Conservation (phyloP, 768 basidiomycete genomes). For the Cyclocybe cylindracea region DNA sequence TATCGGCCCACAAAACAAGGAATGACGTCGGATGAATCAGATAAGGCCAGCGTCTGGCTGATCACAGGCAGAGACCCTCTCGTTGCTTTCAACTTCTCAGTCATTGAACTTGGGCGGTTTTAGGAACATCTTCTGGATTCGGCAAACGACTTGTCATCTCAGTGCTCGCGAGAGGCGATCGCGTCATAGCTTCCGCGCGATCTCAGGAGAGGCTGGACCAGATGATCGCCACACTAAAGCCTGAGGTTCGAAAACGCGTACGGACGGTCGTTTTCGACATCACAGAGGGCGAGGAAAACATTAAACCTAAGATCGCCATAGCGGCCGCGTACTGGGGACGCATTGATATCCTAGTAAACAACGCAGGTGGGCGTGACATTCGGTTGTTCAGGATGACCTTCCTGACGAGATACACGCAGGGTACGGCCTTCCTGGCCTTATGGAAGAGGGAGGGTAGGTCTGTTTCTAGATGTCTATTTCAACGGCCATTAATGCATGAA, state of each 20-base stretch:
- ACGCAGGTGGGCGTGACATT: constrained; percentile 42
- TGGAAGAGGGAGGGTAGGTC: constrained; percentile 62
- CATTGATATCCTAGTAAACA: constrained; percentile 66
- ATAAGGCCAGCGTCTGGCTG: constrained; percentile 28
- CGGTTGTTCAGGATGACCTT: not conserved
- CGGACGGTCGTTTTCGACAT: constrained; percentile 53
- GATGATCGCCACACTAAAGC: constrained; percentile 22
- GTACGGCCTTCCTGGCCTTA: constrained; percentile 38
- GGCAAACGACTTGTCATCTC: constrained; percentile 50
- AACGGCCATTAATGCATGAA: not conserved
- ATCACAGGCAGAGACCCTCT: constrained; percentile 24
- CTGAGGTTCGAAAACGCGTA: constrained; percentile 35
- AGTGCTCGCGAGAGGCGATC: constrained; percentile 56
- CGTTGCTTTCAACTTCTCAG: too few species aligned
- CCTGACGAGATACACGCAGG: constrained; percentile 18
- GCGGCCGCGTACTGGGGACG: constrained; percentile 50
- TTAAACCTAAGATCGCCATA: constrained; percentile 42
- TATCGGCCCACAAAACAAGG: too few species aligned
- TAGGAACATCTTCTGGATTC: constrained; percentile 62
- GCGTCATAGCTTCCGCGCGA: constrained; percentile 60
- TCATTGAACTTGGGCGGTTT: not conserved
- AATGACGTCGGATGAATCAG: not conserved
- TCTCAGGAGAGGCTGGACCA: constrained; percentile 42
- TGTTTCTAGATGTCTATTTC: not conserved
- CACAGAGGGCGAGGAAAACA: constrained; percentile 39